phyloP scores from a whole-genome alignment of 441 rosid species.

The Geranium incanum region DNA sequence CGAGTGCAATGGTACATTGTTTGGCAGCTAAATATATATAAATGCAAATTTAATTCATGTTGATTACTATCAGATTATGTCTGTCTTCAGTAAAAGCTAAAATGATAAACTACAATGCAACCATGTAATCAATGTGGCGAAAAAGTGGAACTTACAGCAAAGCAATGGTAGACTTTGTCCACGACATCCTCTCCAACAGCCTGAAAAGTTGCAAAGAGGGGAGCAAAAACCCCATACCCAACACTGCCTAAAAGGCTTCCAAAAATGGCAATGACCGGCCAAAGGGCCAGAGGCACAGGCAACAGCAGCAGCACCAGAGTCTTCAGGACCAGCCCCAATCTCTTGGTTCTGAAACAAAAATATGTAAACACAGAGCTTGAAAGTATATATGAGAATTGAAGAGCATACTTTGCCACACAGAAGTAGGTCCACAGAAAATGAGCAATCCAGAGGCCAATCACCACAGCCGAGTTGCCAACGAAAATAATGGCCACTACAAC shows the following conservation, averaged over 20 bases:
- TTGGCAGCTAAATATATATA: neutral
- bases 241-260: conserved; percentile 66
- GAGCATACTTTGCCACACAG: conserved; percentile 56
- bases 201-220: conserved; percentile 70
- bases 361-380: neutral
- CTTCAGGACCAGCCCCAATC: conserved; percentile 63
- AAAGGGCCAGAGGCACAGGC: conserved; percentile 61
- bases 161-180: conserved; percentile 65
- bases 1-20: neutral
- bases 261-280: conserved; percentile 57
- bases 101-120: too few species aligned
- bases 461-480: conserved; percentile 52
- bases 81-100: too few species aligned
- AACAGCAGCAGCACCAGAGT: conserved; percentile 39
- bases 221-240: conserved; percentile 66
- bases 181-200: conserved; percentile 53
- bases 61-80: neutral
- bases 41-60: neutral
- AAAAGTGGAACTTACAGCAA: conserved; percentile 36
- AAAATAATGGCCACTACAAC: conserved; percentile 39
- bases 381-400: neutral
- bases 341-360: conserved; percentile 47
- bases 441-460: conserved; percentile 74
- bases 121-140: neutral
- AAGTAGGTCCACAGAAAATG: conserved; percentile 73